phyloP scores from a whole-genome alignment of 805 yeast genomes.

The Lipomyces starkeyi region DNA sequence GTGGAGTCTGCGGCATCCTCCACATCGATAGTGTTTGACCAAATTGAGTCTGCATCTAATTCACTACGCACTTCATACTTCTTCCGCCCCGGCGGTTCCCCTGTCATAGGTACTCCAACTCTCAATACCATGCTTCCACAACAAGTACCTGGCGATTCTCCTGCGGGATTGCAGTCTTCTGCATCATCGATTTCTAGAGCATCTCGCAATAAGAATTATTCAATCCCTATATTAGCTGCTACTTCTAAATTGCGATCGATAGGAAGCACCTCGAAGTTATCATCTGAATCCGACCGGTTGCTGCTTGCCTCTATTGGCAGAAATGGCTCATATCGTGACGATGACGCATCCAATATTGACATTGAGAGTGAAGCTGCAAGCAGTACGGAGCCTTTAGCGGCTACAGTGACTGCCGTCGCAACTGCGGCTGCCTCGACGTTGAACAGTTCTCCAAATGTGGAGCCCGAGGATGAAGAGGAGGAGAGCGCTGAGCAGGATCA shows the following conservation, averaged over 20 bases:
- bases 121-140: neutral
- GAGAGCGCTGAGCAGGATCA: slow-evolving; percentile 6
- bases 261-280: neutral
- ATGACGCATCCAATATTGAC: slow-evolving; percentile 6
- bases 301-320: slow-evolving; percentile 19
- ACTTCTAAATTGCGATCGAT: slow-evolving; percentile 16
- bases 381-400: slow-evolving; percentile 5
- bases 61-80: slow-evolving; percentile 21
- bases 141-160: neutral
- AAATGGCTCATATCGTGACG: slow-evolving; percentile 17
- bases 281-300: slow-evolving; percentile 29
- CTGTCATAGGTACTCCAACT: neutral
- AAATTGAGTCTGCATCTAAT: slow-evolving; percentile 33
- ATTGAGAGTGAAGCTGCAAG: slow-evolving; percentile 14
- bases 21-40: slow-evolving; percentile 34
- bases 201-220: slow-evolving; percentile 13
- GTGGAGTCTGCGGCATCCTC: slow-evolving; percentile 30
- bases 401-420: slow-evolving; percentile 16
- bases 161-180: slow-evolving; percentile 11
- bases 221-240: slow-evolving; percentile 7
- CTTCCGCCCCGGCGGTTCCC: slow-evolving; percentile 8
- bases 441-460: neutral
- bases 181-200: slow-evolving; percentile 18
- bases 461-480: slow-evolving; percentile 1
- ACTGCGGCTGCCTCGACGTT: slow-evolving; percentile 22